Base-by-base conservation (phyloP, 441 rosid species). In the Bruguiera hainesii region DNA sequence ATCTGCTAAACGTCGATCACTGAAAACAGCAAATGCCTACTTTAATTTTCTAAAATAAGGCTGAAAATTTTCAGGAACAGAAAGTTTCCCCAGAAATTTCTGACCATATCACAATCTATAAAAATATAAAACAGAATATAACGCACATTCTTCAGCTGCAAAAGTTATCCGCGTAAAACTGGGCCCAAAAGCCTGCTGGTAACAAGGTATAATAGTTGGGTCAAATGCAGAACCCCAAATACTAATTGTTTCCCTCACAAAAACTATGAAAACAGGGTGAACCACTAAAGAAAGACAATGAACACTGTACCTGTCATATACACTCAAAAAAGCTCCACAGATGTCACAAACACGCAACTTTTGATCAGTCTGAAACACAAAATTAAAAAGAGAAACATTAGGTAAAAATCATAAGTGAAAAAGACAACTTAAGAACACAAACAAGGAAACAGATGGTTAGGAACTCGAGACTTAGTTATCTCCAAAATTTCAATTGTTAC, bases 141-240 rank as follows among this genome's bases (percentile, higher is more conserved):
- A 92, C 93, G 96, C 98, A 91, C 98, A 88, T 95, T 90, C 85
- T 90, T 82, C 84, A 89, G 98, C 98, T 87, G 90, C 96, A 91
- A 87, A 91, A 95, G 95, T 90, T 76, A 91, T 91, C 99, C 99
- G 89, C 89, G 95, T 85, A 90, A 91, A 88, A 92, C 93, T 85
- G 96, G 98, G 95, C 97, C 96, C 96, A 89, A 90, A 87, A 95
- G 99, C 98, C 94, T 91, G 98, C 96, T 86, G 98, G 89, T 90
- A 85, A 84, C 85, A 91, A 91, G 92, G 93, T 84, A 85, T 89
- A 82, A 85, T 85, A 86, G 83, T 78, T 77, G 73, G 86, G 90
- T 92, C 97, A 92, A 95, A 92, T 84, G 84, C 83, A 84, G 91
- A 90, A 82, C 88, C 96, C 89, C 86, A 85, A 79, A 63, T 33